Percentiles rank a stretch among this genome's conserved stretches.
Conservation (phyloP, 495 filamentous ascomycete species). For the Aspergillus sclerotiicarbonarius region DNA sequence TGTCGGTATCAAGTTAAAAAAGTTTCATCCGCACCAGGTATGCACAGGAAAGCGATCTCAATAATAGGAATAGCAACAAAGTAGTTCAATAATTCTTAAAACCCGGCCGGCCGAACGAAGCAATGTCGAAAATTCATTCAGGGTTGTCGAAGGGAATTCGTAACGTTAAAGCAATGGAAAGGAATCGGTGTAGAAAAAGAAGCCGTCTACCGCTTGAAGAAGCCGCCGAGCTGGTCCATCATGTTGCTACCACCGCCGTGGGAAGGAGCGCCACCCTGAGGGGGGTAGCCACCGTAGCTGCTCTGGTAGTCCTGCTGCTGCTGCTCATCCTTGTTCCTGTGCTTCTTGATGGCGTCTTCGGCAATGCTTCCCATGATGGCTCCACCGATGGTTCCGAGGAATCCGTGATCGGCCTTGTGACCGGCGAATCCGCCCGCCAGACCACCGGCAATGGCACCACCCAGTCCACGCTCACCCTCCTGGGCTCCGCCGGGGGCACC, state of each 20-base stretch:
- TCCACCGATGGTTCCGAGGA: conserved; percentile 50
- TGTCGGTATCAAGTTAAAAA: conserved; percentile 14
- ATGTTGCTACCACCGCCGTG: conserved; percentile 26
- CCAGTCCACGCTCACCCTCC: conserved; percentile 49
- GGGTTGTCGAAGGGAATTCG: conserved; percentile 1
- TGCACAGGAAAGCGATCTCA: background rate
- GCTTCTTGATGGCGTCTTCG: conserved; percentile 47
- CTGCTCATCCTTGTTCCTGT: conserved; percentile 32
- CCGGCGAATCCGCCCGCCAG: conserved; percentile 45
- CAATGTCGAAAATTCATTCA: conserved; percentile 10
- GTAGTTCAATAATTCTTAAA: background rate
- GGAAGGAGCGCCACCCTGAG: conserved; percentile 22
- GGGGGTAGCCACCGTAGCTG: conserved; percentile 21
- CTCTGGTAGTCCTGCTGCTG: conserved; percentile 13
- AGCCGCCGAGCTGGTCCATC: conserved; percentile 43
- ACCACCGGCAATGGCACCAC: conserved; percentile 46
- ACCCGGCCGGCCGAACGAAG: conserved; percentile 2
- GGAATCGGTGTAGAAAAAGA: background rate
- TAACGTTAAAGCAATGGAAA: conserved; percentile 8
- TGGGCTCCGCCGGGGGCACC: conserved; percentile 39
- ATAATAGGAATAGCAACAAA: background rate
- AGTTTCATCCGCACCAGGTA: background rate
- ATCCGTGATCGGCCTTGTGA: conserved; percentile 51
- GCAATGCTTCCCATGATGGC: conserved; percentile 48
- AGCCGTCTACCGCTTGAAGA: conserved; percentile 42